Conservation (phyloP, 2,329 filamentous ascomycete genomes). For the Grosmannia serpens region DNA sequence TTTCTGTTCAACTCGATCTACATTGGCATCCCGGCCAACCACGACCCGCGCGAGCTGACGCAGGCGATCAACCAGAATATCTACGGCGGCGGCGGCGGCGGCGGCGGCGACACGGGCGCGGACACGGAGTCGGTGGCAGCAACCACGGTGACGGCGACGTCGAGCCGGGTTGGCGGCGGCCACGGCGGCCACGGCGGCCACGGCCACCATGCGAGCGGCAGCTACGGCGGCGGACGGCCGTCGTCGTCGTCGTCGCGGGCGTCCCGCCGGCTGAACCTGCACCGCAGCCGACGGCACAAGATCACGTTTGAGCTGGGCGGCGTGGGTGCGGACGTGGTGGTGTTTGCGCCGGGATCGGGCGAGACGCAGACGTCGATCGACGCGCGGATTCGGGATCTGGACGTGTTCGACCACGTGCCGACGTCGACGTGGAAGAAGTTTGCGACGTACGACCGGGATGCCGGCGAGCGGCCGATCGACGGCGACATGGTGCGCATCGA, state of each 20-base stretch:
- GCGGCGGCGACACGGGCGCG: conserved; percentile 55
- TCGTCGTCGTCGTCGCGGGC: conserved; percentile 11
- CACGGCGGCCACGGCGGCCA: conserved; percentile 15
- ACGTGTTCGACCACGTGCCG: conserved; percentile 87
- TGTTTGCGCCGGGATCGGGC: conserved; percentile 62
- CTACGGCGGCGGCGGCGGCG: conserved; percentile 30
- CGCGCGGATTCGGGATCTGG: conserved; percentile 68
- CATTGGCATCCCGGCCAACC: conserved; percentile 79
- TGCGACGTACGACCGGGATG: conserved; percentile 81
- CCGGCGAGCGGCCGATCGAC: conserved; percentile 73
- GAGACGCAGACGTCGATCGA: conserved; percentile 86
- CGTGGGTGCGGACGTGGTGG: conserved; percentile 68
- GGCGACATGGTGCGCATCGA: conserved; percentile 87
- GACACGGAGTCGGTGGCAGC: conserved; percentile 70
- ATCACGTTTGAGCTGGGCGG: conserved; percentile 89
- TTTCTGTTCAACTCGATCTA: conserved; percentile 98
- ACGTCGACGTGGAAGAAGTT: conserved; percentile 99
- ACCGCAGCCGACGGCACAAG: conserved; percentile 83
- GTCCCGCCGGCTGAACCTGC: conserved; percentile 59
- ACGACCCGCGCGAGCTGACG: conserved; percentile 71
- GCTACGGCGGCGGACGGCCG: background rate
- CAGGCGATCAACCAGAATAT: conserved; percentile 80
- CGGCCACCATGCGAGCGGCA: background rate
- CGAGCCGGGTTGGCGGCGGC: conserved; percentile 31
- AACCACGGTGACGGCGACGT: conserved; percentile 52